Evolutionary conservation across 805 yeast species (phyloP), one percentile per base, ranked within the genome.

Genomic region (Yarrowia yakushimensis): DNA sequence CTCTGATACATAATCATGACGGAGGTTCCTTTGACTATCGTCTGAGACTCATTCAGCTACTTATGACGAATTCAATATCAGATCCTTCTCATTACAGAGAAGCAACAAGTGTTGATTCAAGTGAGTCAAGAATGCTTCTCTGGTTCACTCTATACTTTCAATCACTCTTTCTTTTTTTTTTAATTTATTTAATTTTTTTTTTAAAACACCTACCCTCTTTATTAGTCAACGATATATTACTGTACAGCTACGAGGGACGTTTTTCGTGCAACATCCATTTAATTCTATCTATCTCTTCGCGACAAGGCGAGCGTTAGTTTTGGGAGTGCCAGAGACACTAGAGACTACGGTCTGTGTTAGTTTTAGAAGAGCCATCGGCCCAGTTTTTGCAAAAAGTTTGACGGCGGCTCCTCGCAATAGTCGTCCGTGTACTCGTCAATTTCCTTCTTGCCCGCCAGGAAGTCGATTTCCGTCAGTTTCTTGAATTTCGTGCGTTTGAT

Each of bases 361-460:
- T 52, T 23, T 43, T 41, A 52, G 17, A 52, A 52, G 13, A 55
- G 28, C 46, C 46, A 39, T 22, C 61, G 27, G 17, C 39, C 46
- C 12, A 37, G 20, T 25, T 55, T 55, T 2, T 12, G 6, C n/a
- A 55, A 39, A 18, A 37, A 20, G 17, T 55, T 55, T 10, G 23
- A 39, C 15, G 61, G 33, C 15, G 61, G 61, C 39, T 2, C 17
- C 39, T 55, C 61, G 5, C 1, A 8, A 25, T 55, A 41, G 17
- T 59, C 54, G 4, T 54, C 63, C 27, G 85, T 88, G 70, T 86
- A 87, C 22, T 78, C 81, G 66, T 84, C 86, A 43, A 86, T 78
- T 67, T 84, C 88, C 27, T 74, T 77, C 54, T 83, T 71, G 1
- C 86, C 88, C 3, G 81, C 74, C 13, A 74, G 68, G 39, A 86